Evolutionary conservation across 208 protist species (phyloP).

Genomic region (Trypanosoma lewisi): DNA sequence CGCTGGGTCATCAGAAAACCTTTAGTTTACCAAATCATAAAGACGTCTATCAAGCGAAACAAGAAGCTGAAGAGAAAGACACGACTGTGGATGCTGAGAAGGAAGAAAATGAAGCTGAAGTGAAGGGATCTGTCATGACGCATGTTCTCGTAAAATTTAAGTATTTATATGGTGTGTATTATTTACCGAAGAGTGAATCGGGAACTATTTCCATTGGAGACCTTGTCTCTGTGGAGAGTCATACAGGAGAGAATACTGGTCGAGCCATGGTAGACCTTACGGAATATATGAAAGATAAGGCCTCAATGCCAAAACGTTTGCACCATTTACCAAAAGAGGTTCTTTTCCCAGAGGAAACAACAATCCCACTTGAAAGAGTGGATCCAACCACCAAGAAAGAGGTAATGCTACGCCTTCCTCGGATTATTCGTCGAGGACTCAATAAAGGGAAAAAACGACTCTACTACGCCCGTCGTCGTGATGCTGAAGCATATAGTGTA

Average conservation of each 20-base stretch:
- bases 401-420: constrained; percentile 51
- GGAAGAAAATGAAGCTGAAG: not conserved
- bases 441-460: constrained; percentile 79
- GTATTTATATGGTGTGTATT: constrained; percentile 56
- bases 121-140: constrained; percentile 8
- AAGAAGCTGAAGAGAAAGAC: not conserved
- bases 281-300: constrained; percentile 23
- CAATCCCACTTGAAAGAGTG: constrained; percentile 17
- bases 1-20: constrained; percentile 26
- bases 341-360: constrained; percentile 25
- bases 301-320: not conserved
- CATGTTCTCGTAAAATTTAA: constrained; percentile 69
- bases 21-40: constrained; percentile 27
- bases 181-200: constrained; percentile 42
- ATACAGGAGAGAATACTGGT: constrained; percentile 47
- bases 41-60: not conserved
- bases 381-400: constrained; percentile 21
- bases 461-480: constrained; percentile 65
- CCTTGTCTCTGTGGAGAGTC: constrained; percentile 59
- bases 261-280: constrained; percentile 55
- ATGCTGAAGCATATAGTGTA: constrained; percentile 48
- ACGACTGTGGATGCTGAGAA: not conserved
- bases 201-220: constrained; percentile 47
- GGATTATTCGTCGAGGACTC: constrained; percentile 57
- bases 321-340: constrained; percentile 14